phyloP scores from a whole-genome alignment of 495 filamentous ascomycete species.

The Letharia columbiana region DNA sequence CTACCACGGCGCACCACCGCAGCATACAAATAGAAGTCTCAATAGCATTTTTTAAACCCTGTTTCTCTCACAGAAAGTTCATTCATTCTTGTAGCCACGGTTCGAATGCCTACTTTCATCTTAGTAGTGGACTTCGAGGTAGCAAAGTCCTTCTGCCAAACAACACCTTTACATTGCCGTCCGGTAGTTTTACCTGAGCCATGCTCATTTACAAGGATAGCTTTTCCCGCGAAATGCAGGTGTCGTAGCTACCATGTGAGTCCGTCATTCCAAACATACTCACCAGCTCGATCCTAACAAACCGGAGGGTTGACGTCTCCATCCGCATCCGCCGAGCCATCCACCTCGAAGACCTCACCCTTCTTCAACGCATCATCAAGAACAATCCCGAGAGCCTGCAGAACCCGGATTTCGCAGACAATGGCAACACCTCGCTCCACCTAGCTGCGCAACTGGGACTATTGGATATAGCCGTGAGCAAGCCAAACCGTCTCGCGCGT shows the following conservation, averaged over 20 bases:
- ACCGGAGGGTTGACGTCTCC: constrained; percentile 53
- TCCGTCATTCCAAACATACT: background rate
- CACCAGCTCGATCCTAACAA: constrained; percentile 1
- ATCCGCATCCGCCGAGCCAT: constrained; percentile 66
- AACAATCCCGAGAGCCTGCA: constrained; percentile 59
- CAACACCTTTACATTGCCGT: background rate
- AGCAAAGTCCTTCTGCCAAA: background rate
- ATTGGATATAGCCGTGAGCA: constrained; percentile 46
- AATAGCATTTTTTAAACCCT: background rate
- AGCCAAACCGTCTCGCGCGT: background rate
- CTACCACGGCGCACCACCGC: constrained; percentile 6
- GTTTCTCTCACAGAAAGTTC: background rate
- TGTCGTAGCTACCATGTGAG: constrained; percentile 13
- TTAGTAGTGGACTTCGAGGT: background rate
- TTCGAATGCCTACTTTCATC: background rate
- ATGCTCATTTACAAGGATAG: background rate
- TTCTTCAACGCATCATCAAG: constrained; percentile 63
- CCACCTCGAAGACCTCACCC: constrained; percentile 56
- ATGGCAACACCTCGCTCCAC: constrained; percentile 67
- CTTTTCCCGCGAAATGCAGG: background rate
- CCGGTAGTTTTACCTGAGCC: background rate
- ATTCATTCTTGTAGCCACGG: background rate
- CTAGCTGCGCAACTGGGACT: constrained; percentile 63
- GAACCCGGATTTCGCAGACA: constrained; percentile 56
- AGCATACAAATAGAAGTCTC: constrained; percentile 18